Base-by-base conservation (phyloP, 441 rosid species). In the Euphorbia celastroides region DNA sequence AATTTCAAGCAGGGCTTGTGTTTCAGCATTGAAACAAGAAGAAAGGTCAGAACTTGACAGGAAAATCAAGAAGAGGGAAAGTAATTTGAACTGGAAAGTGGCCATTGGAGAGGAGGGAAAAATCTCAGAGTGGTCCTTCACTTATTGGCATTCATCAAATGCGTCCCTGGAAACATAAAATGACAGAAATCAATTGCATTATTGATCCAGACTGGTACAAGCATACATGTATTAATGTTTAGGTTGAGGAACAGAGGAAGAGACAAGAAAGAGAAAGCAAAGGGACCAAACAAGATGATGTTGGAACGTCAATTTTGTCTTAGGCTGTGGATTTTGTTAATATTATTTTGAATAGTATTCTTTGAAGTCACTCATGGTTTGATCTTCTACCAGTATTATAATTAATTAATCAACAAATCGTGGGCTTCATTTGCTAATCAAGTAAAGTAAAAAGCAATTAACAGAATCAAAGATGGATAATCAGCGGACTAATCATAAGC, bases 1-100 rank as follows among this genome's bases (percentile, higher is more conserved):
- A 77, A 93, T 76, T n/a, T 82, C 84, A 50, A 93, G 76, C 72
- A 93, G 85, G 44, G 91, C 89, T 62, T 69, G 67, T 19, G 72
- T 83, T 72, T 88, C 88, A 16, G 57, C 75, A 26, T 63, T 70
- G 70, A 69, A 48, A 52, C 91, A 68, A 0, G 73, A 67, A 68
- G 55, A 71, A 51, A 86, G 84, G 73, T 75, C 78, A 77, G 83
- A 71, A 77, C 34, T 9, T 54, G 70, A 70, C 26, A 66, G 62
- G 51, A 72, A 68, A 13, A 82, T 28, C 25, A 76, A 48, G 59
- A 61, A 74, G 28, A 62, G 7, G n/a, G 70, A 1, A 22, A 57
- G 41, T 57, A 57, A 65, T 51, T 56, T 56, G 68, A 57, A 9
- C 26, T 51, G 65, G 62, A 26, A 50, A 58, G 32, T 60, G 27